Evolutionary conservation across 2,329 filamentous ascomycete species (phyloP), one percentile per base, ranked within the genome.

Genomic region (Phoma sp.): DNA sequence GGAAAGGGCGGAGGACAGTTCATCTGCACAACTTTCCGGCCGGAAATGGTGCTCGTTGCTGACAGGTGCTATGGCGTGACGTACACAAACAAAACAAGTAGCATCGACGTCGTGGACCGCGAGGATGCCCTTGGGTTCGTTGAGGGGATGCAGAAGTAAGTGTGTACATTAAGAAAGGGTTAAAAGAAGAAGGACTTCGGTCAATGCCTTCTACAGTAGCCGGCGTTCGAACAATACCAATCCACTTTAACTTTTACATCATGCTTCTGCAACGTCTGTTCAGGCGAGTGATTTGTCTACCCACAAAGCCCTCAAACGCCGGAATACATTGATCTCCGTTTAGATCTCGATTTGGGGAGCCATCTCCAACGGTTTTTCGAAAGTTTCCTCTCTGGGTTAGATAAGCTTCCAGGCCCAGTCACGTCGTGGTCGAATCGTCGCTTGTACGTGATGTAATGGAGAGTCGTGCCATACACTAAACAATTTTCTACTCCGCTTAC

Each of bases 31-130:
- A 99, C 95, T 2, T 99, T 99, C 85, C 84, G 95, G 53, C 95
- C 95, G 1, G 95, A 99, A 78, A 97, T 99, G 83, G 84, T 99
- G 60, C 86, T 89, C 57, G 91, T 98, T 18, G 95, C 95, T 3
- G 93, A 98, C 79, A 96, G 96, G 79, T 97, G 93, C 77, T 99
- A 99, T 75, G 95, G 95, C 57, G 95, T 99, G 46, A 91, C 90
- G 46, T 98, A 93, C 77, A 65, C 82, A 62, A 93, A 93, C 76
- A 98, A 98, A 83, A 96, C 93, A 62, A 96, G 91, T 78, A 90
- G 87, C 35, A 96, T 99, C 68, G 91, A 95, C 77, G 93, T 93
- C 47, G 93, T 97, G 44, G 88, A 86, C 59, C 86, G 87, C 50
- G 91, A 96, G 61, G 90, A 95, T 67, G 95, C 95, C 25, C 80